A percentile compares a stretch with the other conserved stretches of the same genome.
These are phyloP conservation scores for Arachis hypogaea DNA, from an alignment of 306 rosid species.

Conservation along the genomic window DNA sequence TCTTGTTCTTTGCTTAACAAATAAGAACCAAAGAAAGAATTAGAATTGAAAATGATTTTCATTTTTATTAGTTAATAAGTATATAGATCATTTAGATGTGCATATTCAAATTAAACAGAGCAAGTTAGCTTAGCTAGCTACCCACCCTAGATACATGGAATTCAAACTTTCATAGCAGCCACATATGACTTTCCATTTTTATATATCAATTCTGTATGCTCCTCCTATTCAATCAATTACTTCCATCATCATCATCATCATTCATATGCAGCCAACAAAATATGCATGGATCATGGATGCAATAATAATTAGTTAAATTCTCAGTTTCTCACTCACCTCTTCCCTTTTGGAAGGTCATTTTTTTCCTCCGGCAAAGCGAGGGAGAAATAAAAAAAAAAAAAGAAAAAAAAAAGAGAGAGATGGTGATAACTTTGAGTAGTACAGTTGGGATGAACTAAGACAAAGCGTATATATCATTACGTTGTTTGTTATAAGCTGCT, in stretches of 20 bases:
- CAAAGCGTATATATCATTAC: conserved; percentile 11
- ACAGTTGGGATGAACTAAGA: background rate
- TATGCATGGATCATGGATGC: background rate
- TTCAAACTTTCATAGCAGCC: conserved; percentile 3
- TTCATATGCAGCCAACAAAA: conserved; percentile 1
- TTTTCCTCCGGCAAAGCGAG: background rate
- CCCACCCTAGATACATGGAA: conserved; percentile 1
- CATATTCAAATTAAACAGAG: conserved; percentile 36
- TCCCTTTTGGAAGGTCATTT: conserved; percentile 9
- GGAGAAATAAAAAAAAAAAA: background rate
- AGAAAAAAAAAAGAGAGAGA: background rate
- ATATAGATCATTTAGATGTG: conserved; percentile 36
- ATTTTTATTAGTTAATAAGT: conserved; percentile 36
- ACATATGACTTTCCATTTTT: conserved; percentile 19
- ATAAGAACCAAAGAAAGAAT: conserved; percentile 2
- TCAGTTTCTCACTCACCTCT: conserved; percentile 28
- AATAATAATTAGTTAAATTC: background rate
- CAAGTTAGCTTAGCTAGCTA: conserved; percentile 18
- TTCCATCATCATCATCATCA: background rate
- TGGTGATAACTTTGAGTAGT: too few species aligned
- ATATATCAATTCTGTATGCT: background rate
- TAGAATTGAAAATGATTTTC: background rate
- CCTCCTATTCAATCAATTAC: conserved; percentile 10
- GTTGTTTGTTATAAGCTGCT: conserved; percentile 15
- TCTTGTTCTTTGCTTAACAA: conserved; percentile 28